phyloP scores from a whole-genome alignment of 2,329 filamentous ascomycete species.

The Aspergillus clavatus region DNA sequence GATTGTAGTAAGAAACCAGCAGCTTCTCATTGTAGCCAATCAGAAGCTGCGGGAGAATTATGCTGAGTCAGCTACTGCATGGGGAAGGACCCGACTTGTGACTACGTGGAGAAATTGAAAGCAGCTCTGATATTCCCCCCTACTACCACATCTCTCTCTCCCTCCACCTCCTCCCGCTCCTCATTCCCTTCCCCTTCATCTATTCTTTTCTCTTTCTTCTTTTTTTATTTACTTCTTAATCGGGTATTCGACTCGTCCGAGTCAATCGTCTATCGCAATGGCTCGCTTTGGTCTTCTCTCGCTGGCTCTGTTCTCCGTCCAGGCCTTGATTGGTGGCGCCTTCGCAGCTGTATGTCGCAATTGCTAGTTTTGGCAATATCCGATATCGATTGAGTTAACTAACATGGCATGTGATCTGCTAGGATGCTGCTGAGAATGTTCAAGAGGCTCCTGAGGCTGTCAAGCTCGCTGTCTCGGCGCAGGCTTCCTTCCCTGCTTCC shows the following conservation, averaged over 20 bases:
- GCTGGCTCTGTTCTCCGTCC: slow-evolving; percentile 66
- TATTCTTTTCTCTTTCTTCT: slow-evolving; percentile 6
- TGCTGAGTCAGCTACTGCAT: not conserved
- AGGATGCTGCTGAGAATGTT: slow-evolving; percentile 60
- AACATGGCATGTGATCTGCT: slow-evolving; percentile 8
- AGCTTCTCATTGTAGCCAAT: too few species aligned
- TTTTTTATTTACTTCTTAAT: slow-evolving; percentile 13
- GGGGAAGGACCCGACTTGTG: not conserved
- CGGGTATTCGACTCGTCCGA: not conserved
- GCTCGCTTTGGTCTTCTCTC: slow-evolving; percentile 67
- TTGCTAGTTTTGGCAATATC: slow-evolving; percentile 5
- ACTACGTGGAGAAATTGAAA: slow-evolving; percentile 28
- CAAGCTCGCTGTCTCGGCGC: slow-evolving; percentile 52
- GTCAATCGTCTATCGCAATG: slow-evolving; percentile 50
- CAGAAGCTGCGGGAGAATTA: not conserved
- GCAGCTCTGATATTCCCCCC: too few species aligned
- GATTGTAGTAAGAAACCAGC: too few species aligned
- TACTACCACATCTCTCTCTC: slow-evolving; percentile 1
- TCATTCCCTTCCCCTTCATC: slow-evolving; percentile 2
- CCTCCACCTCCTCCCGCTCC: slow-evolving; percentile 5
- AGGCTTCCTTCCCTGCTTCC: slow-evolving; percentile 57
- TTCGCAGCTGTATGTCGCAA: slow-evolving; percentile 53
- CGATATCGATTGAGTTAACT: slow-evolving; percentile 23
- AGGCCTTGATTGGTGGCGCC: slow-evolving; percentile 61
- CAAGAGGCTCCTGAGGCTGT: slow-evolving; percentile 61